A percentile compares a stretch with the other conserved stretches of the same genome.
Evolutionary conservation across 257 asterid species (phyloP).

Genomic region (Cynanchum wilfordii): DNA sequence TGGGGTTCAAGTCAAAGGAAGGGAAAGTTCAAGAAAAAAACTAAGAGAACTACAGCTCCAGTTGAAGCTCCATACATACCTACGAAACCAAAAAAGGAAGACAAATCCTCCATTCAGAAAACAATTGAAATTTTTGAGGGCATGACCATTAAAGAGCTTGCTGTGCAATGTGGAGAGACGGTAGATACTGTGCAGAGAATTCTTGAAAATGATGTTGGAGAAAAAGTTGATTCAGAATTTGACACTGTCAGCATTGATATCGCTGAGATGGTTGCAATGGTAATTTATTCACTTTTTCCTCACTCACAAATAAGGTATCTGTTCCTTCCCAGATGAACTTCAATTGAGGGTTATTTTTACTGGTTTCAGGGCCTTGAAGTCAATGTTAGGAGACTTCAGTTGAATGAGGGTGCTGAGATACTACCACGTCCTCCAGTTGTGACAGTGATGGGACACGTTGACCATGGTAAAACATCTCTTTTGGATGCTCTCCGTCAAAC

Average conservation of each 20-base stretch:
- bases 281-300: conserved; percentile 20
- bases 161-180: conserved; percentile 80
- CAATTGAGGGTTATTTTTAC: conserved; percentile 12
- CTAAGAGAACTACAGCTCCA: conserved; percentile 43
- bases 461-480: conserved; percentile 95
- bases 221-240: conserved; percentile 80
- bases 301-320: background rate
- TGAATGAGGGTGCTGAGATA: conserved; percentile 54
- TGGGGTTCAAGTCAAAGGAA: conserved; percentile 40
- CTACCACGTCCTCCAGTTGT: conserved; percentile 85
- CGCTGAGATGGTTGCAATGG: conserved; percentile 96
- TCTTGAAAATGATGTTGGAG: conserved; percentile 68
- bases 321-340: background rate
- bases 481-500: conserved; percentile 87
- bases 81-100: conserved; percentile 48
- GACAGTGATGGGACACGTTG: conserved; percentile 99
- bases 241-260: conserved; percentile 70
- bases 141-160: conserved; percentile 70
- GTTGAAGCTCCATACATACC: conserved; percentile 78
- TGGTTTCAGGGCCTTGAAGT: conserved; percentile 78
- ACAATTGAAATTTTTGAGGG: conserved; percentile 91
- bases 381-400: conserved; percentile 63
- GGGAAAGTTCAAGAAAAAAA: conserved; percentile 82
- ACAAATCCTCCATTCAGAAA: conserved; percentile 51
- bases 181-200: conserved; percentile 56